Evolutionary conservation across 2,329 filamentous ascomycete genomes (phyloP), one percentile per base, ranked within the genome.

Genomic region (Aspergillus awamori): DNA sequence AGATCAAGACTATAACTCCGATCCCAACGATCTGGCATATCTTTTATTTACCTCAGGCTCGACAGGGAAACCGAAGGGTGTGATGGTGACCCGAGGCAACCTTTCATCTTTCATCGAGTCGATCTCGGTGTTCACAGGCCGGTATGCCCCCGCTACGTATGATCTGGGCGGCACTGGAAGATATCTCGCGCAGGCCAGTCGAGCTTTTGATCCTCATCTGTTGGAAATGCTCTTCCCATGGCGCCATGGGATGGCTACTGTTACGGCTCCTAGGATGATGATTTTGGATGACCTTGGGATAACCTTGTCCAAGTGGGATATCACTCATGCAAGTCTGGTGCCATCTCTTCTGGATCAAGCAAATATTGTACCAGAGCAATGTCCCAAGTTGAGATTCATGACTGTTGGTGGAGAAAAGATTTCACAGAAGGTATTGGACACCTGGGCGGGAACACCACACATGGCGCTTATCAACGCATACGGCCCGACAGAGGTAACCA

Each of bases 21-120:
- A 63, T 24, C 62, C 65, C 20, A 62, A 70, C 6, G 67, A 70
- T 52, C 54, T 60, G 17, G 59, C 65, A 17, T 71, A 71, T 48
- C 82, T 97, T 60, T 89, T 97, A 57, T 97, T 97, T 81, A 97
- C 93, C 1, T 97, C 93, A 26, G 93, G 93, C 20, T 97, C 93
- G 1, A 97, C 93, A 7, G 93, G 93, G 64, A 97, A 97, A 84
- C 93, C 93, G 64, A 97, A 97, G 85, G 93, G 93, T 77, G 91
- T 97, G 58, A 89, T 97, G 91, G 93, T 97, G 83, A 93, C 92
- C 13, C 96, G 65, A 53, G 63, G 58, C n/a, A 70, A 69, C 49
- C 60, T 66, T 30, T 69, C 61, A 5, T 69, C 69, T 2, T 76
- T 74, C 58, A 70, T 72, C 24, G 71, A 72, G 63, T 72, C 67